Evolutionary conservation across 2,329 filamentous ascomycete species (phyloP).

Genomic region (Cladosporium sp.): DNA sequence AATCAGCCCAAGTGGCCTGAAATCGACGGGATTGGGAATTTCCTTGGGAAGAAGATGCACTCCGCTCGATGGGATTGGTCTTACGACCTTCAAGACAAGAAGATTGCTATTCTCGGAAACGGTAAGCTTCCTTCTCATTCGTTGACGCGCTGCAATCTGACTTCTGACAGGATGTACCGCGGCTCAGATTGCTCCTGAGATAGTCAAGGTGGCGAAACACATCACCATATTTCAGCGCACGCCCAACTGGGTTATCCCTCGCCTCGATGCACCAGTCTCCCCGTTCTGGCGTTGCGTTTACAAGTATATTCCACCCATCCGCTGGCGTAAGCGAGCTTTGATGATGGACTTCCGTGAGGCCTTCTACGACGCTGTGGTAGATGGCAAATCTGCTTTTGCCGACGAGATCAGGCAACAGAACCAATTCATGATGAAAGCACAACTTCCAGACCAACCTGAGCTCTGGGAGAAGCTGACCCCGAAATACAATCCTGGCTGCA

Average conservation of each 20-base stretch:
- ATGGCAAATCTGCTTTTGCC: conserved; percentile 37
- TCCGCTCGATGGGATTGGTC: conserved; percentile 58
- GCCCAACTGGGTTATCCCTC: conserved; percentile 56
- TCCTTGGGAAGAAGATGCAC: conserved; percentile 52
- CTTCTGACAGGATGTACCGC: conserved; percentile 47
- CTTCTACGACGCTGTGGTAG: conserved; percentile 42
- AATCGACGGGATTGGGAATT: conserved; percentile 45
- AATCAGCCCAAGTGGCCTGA: conserved; percentile 50
- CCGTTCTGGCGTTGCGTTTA: conserved; percentile 39
- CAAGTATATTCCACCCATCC: conserved; percentile 48
- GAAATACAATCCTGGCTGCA: conserved; percentile 51
- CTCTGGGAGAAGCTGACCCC: conserved; percentile 52
- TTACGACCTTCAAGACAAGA: conserved; percentile 50
- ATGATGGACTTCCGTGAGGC: conserved; percentile 54
- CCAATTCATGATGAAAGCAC: conserved; percentile 38
- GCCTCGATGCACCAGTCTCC: conserved; percentile 45
- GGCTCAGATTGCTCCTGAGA: conserved; percentile 55
- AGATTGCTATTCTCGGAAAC: conserved; percentile 56
- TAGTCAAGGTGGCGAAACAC: conserved; percentile 46
- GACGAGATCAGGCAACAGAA: conserved; percentile 37
- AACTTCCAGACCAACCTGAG: conserved; percentile 46
- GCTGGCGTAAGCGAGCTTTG: conserved; percentile 45
- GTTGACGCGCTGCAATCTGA: neutral
- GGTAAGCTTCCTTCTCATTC: conserved; percentile 31
- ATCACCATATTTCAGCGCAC: conserved; percentile 55